These are phyloP conservation scores for Mycena indigotica DNA, from an alignment of 768 basidiomycete genomes.

Conservation along the genomic window DNA sequence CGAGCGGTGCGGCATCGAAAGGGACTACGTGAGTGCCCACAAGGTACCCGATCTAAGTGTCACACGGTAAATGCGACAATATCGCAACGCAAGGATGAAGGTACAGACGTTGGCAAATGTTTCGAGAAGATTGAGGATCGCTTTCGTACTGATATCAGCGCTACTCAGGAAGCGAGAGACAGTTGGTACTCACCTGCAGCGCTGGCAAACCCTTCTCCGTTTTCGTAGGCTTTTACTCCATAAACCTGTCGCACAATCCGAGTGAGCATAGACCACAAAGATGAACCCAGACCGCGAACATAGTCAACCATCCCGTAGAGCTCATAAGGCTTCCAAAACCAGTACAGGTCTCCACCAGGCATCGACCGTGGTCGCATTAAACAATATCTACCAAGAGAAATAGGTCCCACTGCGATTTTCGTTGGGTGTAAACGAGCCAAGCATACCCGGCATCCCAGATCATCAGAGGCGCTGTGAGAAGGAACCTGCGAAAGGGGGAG, in stretches of 20 bases:
- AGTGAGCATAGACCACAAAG: not conserved
- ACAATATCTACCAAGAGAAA: constrained; percentile 19
- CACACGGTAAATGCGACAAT: constrained; percentile 4
- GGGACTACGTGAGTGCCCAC: constrained; percentile 61
- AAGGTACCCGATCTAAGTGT: constrained; percentile 53
- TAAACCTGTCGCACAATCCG: constrained; percentile 52
- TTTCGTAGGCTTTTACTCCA: constrained; percentile 62
- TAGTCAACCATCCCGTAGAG: constrained; percentile 59
- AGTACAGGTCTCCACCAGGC: constrained; percentile 75
- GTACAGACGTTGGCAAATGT: constrained; percentile 59
- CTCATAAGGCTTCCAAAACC: constrained; percentile 81
- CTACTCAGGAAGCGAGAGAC: not conserved
- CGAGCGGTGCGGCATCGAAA: constrained; percentile 56
- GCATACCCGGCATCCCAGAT: constrained; percentile 71
- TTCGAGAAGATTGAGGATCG: constrained; percentile 74
- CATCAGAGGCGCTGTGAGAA: constrained; percentile 59
- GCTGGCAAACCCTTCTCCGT: constrained; percentile 70
- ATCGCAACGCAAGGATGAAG: not conserved
- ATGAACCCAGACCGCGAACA: constrained; percentile 22
- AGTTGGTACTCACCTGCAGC: constrained; percentile 61
- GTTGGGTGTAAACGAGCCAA: constrained; percentile 2
- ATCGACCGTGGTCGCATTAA: constrained; percentile 45
- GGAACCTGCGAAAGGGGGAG: constrained; percentile 38
- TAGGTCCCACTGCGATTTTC: constrained; percentile 37
- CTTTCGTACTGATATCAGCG: constrained; percentile 37